Evolutionary conservation across 805 yeast species (phyloP), one percentile per base, ranked within the genome.

Genomic region (Myxozyma udenii): DNA sequence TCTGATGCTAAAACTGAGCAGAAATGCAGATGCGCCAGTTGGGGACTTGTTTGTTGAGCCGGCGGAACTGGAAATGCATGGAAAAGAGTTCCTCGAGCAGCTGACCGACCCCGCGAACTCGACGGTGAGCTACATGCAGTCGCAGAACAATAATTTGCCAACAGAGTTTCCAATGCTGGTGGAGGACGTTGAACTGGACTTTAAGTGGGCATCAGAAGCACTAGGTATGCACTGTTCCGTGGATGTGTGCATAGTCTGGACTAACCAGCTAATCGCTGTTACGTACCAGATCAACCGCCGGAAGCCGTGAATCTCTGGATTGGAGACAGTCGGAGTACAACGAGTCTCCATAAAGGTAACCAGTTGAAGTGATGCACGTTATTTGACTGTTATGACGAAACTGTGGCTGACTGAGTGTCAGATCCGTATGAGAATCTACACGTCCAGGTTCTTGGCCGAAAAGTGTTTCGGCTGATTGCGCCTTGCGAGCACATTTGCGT

Each of bases 301-400:
- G 68, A 66, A 25, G 73, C 74, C 1, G 66, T 68, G n/a, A 71
- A 71, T 44, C 25, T 71, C 39, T 71, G 74, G 74, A 65, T 71
- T 12, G 74, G 74, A 19, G 58, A 61, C 28, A 36, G 48, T 6
- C 52, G 64, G 25, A 64, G 69, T 22, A 59, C 61, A 1, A 57
- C 61, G 2, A 53, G 59, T 47, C 39, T 57, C n/a, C 61, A 57
- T 30, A 57, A 54, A 48, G 60, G 55, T 45, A 16, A 18, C 28
- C n/a, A 7, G 3, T 21, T 14, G 12, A 9, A 22, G 24, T 23
- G 14, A 6, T 26, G 12, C 12, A 26, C 32, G 32, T 12, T 26
- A 7, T 7, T 26, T 26, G 32, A 26, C 21, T 14, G 38, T 16
- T 3, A 18, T 4, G 26, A 11, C n/a, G n/a, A n/a, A n/a, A n/a